phyloP scores from a whole-genome alignment of 2,329 filamentous ascomycete species.

The Delphinella strobiligena region DNA sequence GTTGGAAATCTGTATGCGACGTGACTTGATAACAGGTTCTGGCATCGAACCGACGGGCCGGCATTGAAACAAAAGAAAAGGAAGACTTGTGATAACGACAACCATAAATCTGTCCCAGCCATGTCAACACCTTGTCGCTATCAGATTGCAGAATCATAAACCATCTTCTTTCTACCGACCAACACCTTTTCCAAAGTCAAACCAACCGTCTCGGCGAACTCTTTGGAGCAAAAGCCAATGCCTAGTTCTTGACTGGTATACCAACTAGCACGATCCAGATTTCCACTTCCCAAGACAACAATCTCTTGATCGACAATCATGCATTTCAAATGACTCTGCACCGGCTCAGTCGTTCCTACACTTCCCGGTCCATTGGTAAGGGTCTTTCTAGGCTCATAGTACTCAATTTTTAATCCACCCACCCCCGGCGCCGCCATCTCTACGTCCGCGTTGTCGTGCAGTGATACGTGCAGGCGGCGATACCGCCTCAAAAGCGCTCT shows the following conservation, averaged over 20 bases:
- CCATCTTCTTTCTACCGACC: conserved; percentile 8
- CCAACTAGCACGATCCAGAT: conserved; percentile 77
- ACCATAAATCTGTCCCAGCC: too few species aligned
- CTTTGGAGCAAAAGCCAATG: conserved; percentile 40
- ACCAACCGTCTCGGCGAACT: conserved; percentile 21
- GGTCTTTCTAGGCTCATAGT: conserved; percentile 45
- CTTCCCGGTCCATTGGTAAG: too few species aligned
- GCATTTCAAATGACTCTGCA: conserved; percentile 68
- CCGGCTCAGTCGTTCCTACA: conserved; percentile 37
- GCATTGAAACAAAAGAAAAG: too few species aligned
- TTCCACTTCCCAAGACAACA: conserved; percentile 64
- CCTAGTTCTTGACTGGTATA: conserved; percentile 78
- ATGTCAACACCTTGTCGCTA: too few species aligned
- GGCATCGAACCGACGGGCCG: too few species aligned
- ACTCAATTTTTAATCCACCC: conserved; percentile 47
- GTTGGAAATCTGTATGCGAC: too few species aligned
- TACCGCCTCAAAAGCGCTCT: conserved; percentile 47
- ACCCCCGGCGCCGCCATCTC: conserved; percentile 31
- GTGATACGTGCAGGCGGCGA: conserved; percentile 13
- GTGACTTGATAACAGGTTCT: too few species aligned
- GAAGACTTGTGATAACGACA: too few species aligned
- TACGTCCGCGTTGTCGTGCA: conserved; percentile 21
- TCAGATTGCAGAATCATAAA: conserved; percentile 7
- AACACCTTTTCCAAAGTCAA: conserved; percentile 12
- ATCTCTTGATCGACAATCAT: conserved; percentile 58